Conservation (phyloP, 2,329 filamentous ascomycete genomes). For the Dryadomyces quercivorus region DNA sequence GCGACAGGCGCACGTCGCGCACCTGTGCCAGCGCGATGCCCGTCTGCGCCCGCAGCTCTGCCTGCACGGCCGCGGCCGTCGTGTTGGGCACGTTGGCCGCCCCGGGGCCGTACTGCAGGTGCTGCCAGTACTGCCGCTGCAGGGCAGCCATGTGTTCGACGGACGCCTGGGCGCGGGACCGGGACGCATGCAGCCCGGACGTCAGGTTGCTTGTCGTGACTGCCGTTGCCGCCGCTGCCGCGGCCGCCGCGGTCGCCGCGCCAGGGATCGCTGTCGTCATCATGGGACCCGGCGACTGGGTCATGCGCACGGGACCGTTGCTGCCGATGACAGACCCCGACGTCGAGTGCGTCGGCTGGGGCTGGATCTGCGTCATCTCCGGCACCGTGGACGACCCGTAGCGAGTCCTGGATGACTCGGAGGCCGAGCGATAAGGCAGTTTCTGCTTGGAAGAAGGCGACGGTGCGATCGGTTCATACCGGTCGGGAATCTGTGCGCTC, state of each 20-base stretch:
- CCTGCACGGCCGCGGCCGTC: slow-evolving; percentile 26
- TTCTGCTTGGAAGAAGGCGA: neutral
- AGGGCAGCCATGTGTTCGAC: slow-evolving; percentile 22
- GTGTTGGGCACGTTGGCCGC: slow-evolving; percentile 16
- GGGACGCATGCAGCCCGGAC: slow-evolving; percentile 12
- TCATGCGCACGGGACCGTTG: neutral
- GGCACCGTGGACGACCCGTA: neutral
- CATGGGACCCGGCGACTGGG: slow-evolving; percentile 12
- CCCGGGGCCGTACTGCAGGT: slow-evolving; percentile 12
- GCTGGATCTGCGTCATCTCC: slow-evolving; percentile 10
- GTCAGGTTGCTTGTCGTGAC: slow-evolving; percentile 5
- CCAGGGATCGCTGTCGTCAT: neutral
- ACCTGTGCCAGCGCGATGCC: slow-evolving; percentile 31
- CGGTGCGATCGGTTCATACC: too few relatives aligned
- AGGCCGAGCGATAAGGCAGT: neutral
- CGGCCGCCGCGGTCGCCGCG: neutral
- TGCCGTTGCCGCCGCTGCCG: slow-evolving; percentile 3
- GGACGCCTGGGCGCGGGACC: slow-evolving; percentile 17
- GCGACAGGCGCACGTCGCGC: slow-evolving; percentile 28
- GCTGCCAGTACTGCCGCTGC: slow-evolving; percentile 17
- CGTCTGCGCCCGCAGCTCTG: slow-evolving; percentile 29
- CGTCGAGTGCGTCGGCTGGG: slow-evolving; percentile 11
- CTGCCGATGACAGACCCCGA: slow-evolving; percentile 6
- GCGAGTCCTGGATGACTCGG: neutral
- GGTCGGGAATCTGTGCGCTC: too few relatives aligned